Evolutionary conservation across 139 green algal species (phyloP).

Genomic region (Chlorella sp.): DNA sequence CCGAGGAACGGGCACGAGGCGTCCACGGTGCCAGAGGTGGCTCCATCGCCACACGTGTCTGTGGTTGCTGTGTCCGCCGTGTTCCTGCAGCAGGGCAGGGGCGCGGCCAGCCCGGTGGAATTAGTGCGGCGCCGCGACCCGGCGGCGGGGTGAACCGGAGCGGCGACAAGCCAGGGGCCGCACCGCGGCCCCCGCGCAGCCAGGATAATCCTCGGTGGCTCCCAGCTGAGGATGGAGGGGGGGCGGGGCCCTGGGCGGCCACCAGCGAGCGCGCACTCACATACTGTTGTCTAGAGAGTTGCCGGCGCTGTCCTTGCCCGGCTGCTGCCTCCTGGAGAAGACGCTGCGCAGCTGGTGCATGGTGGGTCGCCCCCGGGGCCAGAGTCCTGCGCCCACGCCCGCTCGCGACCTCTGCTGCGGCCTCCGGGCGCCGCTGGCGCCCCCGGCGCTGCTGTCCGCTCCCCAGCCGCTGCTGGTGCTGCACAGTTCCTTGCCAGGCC

Average conservation of each 20-base stretch:
- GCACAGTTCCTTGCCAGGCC: no score
- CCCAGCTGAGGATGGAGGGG: no score
- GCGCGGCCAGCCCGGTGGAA: background rate
- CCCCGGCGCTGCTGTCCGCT: no score
- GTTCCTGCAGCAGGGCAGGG: conserved; percentile 12
- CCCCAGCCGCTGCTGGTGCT: no score
- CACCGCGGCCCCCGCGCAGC: no score
- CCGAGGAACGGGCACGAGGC: conserved; percentile 32
- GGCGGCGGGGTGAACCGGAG: no score
- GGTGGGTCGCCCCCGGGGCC: background rate
- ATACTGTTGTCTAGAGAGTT: background rate
- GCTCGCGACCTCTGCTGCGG: background rate
- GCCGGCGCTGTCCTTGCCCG: background rate
- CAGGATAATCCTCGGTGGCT: no score
- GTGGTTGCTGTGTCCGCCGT: conserved; percentile 24
- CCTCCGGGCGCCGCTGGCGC: no score
- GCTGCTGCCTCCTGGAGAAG: background rate
- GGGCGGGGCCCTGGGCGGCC: no score
- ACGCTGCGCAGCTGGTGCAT: conserved; percentile 26
- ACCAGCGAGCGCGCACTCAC: background rate
- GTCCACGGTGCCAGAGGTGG: background rate
- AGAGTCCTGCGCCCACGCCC: background rate
- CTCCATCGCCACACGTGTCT: background rate
- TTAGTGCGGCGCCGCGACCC: no score
- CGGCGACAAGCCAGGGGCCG: no score